Conservation (phyloP, 177 flowering plant genomes). For the Vitis hybrid region DNA sequence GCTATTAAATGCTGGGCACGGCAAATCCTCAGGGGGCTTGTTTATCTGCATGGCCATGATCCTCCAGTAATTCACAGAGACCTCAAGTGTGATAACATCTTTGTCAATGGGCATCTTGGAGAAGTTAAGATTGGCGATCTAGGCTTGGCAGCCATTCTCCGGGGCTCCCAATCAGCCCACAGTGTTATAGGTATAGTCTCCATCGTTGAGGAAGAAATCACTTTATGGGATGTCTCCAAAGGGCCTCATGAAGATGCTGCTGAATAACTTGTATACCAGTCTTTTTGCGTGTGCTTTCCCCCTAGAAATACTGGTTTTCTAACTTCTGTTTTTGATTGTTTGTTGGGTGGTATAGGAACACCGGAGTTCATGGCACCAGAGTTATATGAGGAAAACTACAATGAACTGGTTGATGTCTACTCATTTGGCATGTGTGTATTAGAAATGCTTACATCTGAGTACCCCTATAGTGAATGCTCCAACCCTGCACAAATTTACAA, state of each 20-base stretch:
- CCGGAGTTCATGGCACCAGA: slow-evolving; percentile 99
- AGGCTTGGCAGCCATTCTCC: slow-evolving; percentile 65
- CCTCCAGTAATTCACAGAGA: slow-evolving; percentile 95
- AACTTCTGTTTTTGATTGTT: neutral
- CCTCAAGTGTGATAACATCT: slow-evolving; percentile 93
- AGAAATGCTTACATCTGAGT: slow-evolving; percentile 90
- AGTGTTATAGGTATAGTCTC: slow-evolving; percentile 72
- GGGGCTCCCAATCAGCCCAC: slow-evolving; percentile 64
- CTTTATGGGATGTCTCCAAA: too few relatives aligned
- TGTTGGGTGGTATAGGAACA: slow-evolving; percentile 47
- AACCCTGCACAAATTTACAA: slow-evolving; percentile 94
- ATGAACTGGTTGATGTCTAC: slow-evolving; percentile 87
- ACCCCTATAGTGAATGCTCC: slow-evolving; percentile 80
- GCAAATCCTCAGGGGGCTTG: slow-evolving; percentile 80
- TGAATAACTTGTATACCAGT: too few relatives aligned
- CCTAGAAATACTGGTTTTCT: neutral
- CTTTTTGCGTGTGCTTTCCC: neutral
- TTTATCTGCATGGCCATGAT: slow-evolving; percentile 73
- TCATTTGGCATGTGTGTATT: slow-evolving; percentile 93
- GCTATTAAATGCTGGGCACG: slow-evolving; percentile 88
- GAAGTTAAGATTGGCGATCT: slow-evolving; percentile 74
- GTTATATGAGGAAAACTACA: slow-evolving; percentile 80
- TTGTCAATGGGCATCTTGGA: slow-evolving; percentile 92
- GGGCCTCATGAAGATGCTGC: too few relatives aligned
- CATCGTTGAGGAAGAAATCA: too few relatives aligned